Percentiles rank a stretch among this genome's conserved stretches.
phyloP scores from a whole-genome alignment of 345 rosid genomes.

The Murraya koenigii region DNA sequence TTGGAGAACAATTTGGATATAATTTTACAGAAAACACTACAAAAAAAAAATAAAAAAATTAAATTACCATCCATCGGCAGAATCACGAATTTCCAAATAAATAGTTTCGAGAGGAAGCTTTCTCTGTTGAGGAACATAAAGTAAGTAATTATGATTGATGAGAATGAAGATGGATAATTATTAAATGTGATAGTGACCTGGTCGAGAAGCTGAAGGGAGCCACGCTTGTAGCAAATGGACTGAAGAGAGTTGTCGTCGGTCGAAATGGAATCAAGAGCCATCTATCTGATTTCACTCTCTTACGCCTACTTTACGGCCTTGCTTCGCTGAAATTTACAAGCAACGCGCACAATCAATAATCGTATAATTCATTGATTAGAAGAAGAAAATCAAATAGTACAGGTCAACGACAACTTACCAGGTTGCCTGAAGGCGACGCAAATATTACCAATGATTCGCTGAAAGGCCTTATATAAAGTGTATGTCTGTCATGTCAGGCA shows the following conservation, averaged over 20 bases:
- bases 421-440: not conserved
- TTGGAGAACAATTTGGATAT: not conserved
- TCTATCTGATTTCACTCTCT: constrained; percentile 12
- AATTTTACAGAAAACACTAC: not conserved
- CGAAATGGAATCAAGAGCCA: constrained; percentile 23
- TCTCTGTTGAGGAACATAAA: constrained; percentile 44
- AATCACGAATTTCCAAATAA: constrained; percentile 55
- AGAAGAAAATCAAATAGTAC: not conserved
- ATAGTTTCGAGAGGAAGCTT: constrained; percentile 77
- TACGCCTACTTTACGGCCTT: not conserved
- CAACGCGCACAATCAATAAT: not conserved
- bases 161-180: not conserved
- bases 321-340: not conserved
- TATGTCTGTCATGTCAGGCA: not conserved
- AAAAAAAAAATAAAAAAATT: not conserved
- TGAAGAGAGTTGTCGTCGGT: constrained; percentile 38
- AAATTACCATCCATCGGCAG: constrained; percentile 82
- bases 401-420: not conserved
- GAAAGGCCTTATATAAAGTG: no score
- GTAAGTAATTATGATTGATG: not conserved
- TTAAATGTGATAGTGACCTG: constrained; percentile 33
- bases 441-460: not conserved
- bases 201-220: constrained; percentile 68
- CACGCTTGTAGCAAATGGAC: constrained; percentile 63
- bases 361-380: no score